Base-by-base conservation (phyloP, 768 basidiomycete genomes). In the Rhodotorula graminis region DNA sequence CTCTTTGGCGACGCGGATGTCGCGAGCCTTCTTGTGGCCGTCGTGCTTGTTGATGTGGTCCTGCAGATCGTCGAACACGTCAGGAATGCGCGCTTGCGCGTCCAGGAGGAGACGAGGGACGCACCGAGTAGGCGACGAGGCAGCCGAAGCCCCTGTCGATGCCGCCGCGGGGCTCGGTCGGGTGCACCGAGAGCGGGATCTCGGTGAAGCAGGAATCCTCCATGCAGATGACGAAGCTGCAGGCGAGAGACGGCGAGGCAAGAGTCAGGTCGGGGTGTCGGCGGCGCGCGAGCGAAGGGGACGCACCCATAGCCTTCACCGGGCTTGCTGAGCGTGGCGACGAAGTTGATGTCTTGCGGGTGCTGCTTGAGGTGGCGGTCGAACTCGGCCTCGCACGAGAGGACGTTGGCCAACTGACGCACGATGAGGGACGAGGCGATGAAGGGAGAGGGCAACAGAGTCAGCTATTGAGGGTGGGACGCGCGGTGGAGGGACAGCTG, bases 171-270 rank as follows among this genome's bases (percentile, higher is more conserved):
- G 57, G 65, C 14, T 8, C 25, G 25, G 16, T 23, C 25, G 58
- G 50, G 60, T 55, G 47, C 33, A 65, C 61, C 5, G n/a, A 42
- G 21, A 71, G 53, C 25, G 2, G 4, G 40, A 71, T 53, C 21
- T 71, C 61, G 15, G 10, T 2, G 61, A 52, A 67, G 65, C 70
- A 71, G 6, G 10, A 2, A 1, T 63, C 56, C 33, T 71, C 70
- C 70, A 67, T 67, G 65, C 70, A 71, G 42, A 57, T 25, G 61
- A 67, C 31, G 19, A 19, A 1, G 37, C 46, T 61, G 21, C 27
- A 31, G 33, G 61, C 25, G 23, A 15, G 0, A 46, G 31, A 65
- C 44, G 19, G 21, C 7, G 31, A 44, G 5, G 16, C 19, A 16
- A 16, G 6, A 18, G 55, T 69, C 52, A 68, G n/a, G 9, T 27